Evolutionary conservation across 108 stramenopile genomes (phyloP).

Genomic region (Nitzschia sp.): DNA sequence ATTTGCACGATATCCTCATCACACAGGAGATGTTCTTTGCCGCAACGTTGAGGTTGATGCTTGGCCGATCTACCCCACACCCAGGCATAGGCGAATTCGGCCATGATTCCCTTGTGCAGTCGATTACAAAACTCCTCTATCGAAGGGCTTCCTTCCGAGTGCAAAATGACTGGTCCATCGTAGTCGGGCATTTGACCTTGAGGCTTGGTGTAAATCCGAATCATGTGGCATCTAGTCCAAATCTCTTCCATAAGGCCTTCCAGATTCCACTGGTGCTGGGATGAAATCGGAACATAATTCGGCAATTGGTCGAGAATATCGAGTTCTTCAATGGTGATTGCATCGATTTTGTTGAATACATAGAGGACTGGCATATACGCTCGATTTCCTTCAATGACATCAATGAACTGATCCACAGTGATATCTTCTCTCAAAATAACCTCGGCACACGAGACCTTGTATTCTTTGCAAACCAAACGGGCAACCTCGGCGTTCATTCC

Average conservation of each 20-base stretch:
- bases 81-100: constrained; percentile 92
- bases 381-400: constrained; percentile 88
- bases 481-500: constrained; percentile 87
- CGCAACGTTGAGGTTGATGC: constrained; percentile 97
- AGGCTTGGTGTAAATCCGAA: constrained; percentile 99
- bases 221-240: constrained; percentile 77
- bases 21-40: constrained; percentile 91
- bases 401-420: constrained; percentile 94
- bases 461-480: constrained; percentile 89
- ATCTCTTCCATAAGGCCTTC: constrained; percentile 90
- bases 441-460: constrained; percentile 90
- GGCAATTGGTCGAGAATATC: constrained; percentile 97
- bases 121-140: constrained; percentile 98
- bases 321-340: constrained; percentile 95
- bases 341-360: constrained; percentile 94
- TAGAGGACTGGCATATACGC: constrained; percentile 90
- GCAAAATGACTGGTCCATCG: constrained; percentile 97
- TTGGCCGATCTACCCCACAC: constrained; percentile 87
- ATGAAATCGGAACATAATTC: constrained; percentile 95
- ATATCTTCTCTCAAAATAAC: constrained; percentile 91
- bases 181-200: constrained; percentile 98
- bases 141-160: constrained; percentile 87
- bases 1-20: constrained; percentile 94
- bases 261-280: constrained; percentile 94
- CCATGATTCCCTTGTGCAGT: constrained; percentile 82